These are phyloP conservation scores for Teunomyces panamensis DNA, from an alignment of 805 yeast genomes.

Conservation along the genomic window DNA sequence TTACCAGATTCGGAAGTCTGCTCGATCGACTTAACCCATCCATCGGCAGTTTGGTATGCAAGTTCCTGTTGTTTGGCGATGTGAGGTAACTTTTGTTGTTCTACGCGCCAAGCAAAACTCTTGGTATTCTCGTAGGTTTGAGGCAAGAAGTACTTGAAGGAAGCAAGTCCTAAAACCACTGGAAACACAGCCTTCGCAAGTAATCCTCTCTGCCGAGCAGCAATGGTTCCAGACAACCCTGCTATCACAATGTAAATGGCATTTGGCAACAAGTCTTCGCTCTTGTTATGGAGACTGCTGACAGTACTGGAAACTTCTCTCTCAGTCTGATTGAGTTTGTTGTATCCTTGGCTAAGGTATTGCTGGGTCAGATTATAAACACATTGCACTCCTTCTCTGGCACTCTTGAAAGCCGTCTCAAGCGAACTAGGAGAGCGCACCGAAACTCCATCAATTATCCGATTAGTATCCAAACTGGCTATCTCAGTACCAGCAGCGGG, in stretches of 20 bases:
- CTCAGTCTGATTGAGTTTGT: constrained; percentile 56
- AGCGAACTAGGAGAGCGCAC: constrained; percentile 51
- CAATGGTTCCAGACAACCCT: constrained; percentile 66
- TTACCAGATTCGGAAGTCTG: constrained; percentile 39
- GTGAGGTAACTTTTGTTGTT: constrained; percentile 57
- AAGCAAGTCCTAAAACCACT: constrained; percentile 53
- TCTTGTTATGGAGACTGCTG: constrained; percentile 57
- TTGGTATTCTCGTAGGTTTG: constrained; percentile 63
- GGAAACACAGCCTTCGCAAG: constrained; percentile 58
- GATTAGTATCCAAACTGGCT: constrained; percentile 44
- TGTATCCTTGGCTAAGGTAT: constrained; percentile 47
- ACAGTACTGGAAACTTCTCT: constrained; percentile 60
- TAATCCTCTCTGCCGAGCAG: constrained; percentile 65
- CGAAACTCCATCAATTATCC: constrained; percentile 53
- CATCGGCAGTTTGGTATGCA: constrained; percentile 45
- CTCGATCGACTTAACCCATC: constrained; percentile 43
- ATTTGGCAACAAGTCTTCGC: constrained; percentile 72
- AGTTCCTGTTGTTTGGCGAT: constrained; percentile 61
- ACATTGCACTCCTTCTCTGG: constrained; percentile 43
- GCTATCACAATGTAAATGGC: constrained; percentile 67
- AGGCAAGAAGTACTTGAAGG: constrained; percentile 73
- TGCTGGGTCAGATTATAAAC: constrained; percentile 22
- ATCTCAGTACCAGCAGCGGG: constrained; percentile 43
- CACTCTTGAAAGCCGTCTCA: constrained; percentile 45
- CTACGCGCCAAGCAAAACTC: constrained; percentile 56